A percentile compares a stretch with the other conserved stretches of the same genome.
Evolutionary conservation across 164 flowering plant species (phyloP).

Genomic region (Echeveria elegans): DNA sequence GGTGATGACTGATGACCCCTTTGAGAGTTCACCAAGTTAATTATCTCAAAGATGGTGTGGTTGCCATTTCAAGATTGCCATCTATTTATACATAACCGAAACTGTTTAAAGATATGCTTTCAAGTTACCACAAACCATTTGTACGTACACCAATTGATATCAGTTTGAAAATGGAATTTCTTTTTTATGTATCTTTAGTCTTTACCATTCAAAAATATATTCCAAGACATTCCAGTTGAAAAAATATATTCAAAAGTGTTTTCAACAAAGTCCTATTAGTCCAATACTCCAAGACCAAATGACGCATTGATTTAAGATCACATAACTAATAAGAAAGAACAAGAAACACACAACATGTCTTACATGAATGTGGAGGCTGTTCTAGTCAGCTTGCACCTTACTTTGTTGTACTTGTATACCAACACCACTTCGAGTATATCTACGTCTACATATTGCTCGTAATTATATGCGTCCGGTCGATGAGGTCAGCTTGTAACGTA

Average conservation of each 20-base stretch:
- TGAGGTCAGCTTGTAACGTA: neutral
- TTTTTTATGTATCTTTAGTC: neutral
- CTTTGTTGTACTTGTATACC: neutral
- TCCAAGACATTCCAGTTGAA: neutral
- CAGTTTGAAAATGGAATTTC: neutral
- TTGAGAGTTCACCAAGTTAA: neutral
- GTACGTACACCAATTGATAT: neutral
- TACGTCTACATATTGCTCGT: neutral
- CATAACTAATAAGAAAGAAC: too few relatives aligned
- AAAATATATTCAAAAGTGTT: too few relatives aligned
- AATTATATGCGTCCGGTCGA: neutral
- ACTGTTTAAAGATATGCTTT: neutral
- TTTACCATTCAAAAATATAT: too few relatives aligned
- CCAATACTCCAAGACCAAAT: neutral
- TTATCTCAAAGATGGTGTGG: neutral
- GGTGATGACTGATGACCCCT: too few relatives aligned
- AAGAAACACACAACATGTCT: too few relatives aligned
- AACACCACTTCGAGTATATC: neutral
- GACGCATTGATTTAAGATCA: neutral
- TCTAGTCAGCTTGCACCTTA: neutral
- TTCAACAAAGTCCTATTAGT: neutral
- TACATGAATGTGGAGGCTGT: neutral
- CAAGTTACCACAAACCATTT: neutral
- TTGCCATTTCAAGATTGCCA: neutral
- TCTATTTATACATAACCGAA: neutral